These are phyloP conservation scores for Epichloe festucae DNA, from an alignment of 2,329 filamentous ascomycete species.

Conservation along the genomic window DNA sequence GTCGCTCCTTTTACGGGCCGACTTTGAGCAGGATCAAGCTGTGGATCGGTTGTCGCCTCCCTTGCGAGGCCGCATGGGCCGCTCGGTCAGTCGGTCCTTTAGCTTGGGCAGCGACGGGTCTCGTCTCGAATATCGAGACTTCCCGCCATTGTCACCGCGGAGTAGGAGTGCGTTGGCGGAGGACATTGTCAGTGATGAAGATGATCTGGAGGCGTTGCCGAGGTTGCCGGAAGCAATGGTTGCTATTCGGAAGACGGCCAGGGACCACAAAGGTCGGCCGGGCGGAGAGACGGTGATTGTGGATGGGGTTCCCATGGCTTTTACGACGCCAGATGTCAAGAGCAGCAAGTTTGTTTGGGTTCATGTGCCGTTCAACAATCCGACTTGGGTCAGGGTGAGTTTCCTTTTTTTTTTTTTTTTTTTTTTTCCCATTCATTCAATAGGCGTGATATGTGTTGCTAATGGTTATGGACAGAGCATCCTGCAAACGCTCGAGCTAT, in stretches of 20 bases:
- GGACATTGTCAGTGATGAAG: conserved; percentile 8
- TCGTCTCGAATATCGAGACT: conserved; percentile 20
- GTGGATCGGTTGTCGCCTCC: conserved; percentile 26
- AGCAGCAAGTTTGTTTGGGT: conserved; percentile 43
- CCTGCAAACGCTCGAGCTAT: conserved; percentile 28
- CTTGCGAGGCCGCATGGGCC: conserved; percentile 15
- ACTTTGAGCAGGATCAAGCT: conserved; percentile 25
- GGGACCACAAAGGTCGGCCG: conserved; percentile 8
- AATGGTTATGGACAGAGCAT: conserved; percentile 21
- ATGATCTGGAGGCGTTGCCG: conserved; percentile 17
- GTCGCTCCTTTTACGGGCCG: conserved; percentile 21
- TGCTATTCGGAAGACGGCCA: conserved; percentile 15
- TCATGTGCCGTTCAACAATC: conserved; percentile 43
- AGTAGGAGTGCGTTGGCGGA: conserved; percentile 18
- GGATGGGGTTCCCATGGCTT: conserved; percentile 17
- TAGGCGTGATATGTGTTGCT: neutral
- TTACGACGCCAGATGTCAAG: conserved; percentile 20
- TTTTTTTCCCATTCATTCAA: neutral
- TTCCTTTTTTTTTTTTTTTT: neutral
- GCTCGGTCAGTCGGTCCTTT: conserved; percentile 21
- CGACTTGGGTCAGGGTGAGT: conserved; percentile 42
- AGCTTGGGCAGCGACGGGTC: conserved; percentile 21
- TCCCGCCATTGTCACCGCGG: conserved; percentile 23
- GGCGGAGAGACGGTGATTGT: conserved; percentile 16
- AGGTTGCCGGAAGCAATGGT: conserved; percentile 21